Evolutionary conservation across 768 basidiomycete genomes (phyloP).

Genomic region (Fomitopsis serialis): DNA sequence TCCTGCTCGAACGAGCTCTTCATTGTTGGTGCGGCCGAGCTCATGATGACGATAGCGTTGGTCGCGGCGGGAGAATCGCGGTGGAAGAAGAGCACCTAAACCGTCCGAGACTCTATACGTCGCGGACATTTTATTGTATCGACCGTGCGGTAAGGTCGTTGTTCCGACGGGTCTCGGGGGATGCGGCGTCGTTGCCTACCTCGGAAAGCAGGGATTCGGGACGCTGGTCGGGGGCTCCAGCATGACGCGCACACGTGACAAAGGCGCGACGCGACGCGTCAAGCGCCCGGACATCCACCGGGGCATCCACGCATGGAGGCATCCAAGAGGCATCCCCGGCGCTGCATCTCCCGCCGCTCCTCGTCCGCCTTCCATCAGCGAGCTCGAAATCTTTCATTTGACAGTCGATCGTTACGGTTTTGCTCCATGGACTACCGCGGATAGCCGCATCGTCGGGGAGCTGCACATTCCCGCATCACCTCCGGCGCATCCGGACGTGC

Average conservation of each 20-base stretch:
- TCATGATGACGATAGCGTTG: background rate
- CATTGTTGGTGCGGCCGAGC: background rate
- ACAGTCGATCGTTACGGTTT: too few relatives aligned
- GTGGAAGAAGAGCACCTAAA: too few relatives aligned
- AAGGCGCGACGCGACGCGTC: background rate
- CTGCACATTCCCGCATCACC: too few relatives aligned
- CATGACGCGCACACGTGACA: background rate
- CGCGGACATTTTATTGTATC: background rate
- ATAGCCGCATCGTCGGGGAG: too few relatives aligned
- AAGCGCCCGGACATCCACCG: background rate
- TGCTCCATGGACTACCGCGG: too few relatives aligned
- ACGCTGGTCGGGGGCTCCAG: background rate
- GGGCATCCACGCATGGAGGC: background rate
- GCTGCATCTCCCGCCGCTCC: background rate
- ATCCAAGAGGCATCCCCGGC: too few relatives aligned
- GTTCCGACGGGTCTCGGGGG: background rate
- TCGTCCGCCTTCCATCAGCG: too few relatives aligned
- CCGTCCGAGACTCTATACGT: too few relatives aligned
- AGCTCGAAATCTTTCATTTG: too few relatives aligned
- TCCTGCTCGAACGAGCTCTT: background rate
- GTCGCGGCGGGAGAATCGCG: too few relatives aligned
- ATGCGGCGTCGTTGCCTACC: background rate
- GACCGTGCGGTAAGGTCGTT: background rate
- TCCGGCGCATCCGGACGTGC: too few relatives aligned
- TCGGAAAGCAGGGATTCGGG: background rate